Base-by-base conservation (phyloP, 75 land plant species). In the Pinus tabuliformis region DNA sequence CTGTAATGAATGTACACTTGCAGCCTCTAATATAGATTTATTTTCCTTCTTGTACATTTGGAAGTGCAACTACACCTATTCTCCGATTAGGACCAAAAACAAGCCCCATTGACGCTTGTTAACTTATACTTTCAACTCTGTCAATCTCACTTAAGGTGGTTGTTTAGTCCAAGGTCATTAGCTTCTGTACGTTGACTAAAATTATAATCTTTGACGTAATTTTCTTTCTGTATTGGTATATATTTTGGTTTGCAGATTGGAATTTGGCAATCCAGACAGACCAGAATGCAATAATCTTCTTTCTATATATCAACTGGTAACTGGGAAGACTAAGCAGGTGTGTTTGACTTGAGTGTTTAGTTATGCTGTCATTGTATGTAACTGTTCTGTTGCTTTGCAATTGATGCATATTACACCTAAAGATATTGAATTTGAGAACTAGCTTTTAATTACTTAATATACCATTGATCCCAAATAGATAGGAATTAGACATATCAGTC, bases 271-370 rank as follows among this genome's bases (percentile, higher is more conserved):
- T 81, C 93, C 90, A 57, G 92, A 95, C 60, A 86, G 98, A 62
- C 99, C 99, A 68, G 99, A 97, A 84, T 97, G 98, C 84, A 91
- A 85, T 88, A 97, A 97, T 76, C 93, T 97, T 79, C 93, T 97
- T 59, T 80, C 95, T 45, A 81, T 97, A 16, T 97, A 95, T 76
- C 98, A 95, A 72, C 79, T 92, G 72, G 75, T 95, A 24, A 85
- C 92, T 58, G 90, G 94, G 17, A 95, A 83, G 80, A 89, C 93
- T 61, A 95, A 94, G 81, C 88, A 95, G 98, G 99, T 97, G 74
- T 21, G 26, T 8, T 61, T 42, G n/a, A 21, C 52, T 68, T 68
- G 52, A n/a, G n/a, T 20, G 22, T 42, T 64, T 33, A 30, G 18
- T 64, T 64, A 30, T 64, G n/a, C 20, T 42, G 49, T 42, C 7